Percentiles rank a stretch among this genome's conserved stretches.
Evolutionary conservation across 345 rosid species (phyloP).

Genomic region (Cardiospermum halicacabum): DNA sequence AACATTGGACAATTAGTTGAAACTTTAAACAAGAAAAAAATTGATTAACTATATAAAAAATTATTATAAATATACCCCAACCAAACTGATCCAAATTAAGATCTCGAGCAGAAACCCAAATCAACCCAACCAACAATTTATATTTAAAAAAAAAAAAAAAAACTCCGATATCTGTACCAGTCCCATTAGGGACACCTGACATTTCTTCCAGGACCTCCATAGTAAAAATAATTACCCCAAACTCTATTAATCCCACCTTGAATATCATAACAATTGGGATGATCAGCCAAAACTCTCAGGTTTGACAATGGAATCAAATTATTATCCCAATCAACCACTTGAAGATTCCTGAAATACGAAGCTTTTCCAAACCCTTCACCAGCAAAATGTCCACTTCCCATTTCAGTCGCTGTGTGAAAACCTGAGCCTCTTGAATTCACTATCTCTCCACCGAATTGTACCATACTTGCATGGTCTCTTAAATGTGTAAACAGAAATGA

Average conservation of each 20-base stretch:
- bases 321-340: conserved; percentile 94
- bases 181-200: conserved; percentile 62
- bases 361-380: conserved; percentile 95
- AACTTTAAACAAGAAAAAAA: conserved; percentile 11
- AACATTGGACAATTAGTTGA: conserved; percentile 34
- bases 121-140: conserved; percentile 33
- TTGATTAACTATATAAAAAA: conserved; percentile 25
- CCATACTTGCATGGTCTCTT: conserved; percentile 82
- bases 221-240: conserved; percentile 94
- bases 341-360: conserved; percentile 81
- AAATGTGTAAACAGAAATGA: conserved; percentile 74
- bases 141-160: conserved; percentile 1
- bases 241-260: conserved; percentile 74
- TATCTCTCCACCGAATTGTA: conserved; percentile 92
- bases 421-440: conserved; percentile 72
- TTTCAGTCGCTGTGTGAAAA: conserved; percentile 79
- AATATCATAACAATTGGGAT: conserved; percentile 82
- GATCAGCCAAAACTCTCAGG: conserved; percentile 73
- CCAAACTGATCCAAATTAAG: conserved; percentile 22
- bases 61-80: conserved; percentile 32
- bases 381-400: conserved; percentile 97
- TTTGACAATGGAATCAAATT: conserved; percentile 64
- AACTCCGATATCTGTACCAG: conserved; percentile 7
- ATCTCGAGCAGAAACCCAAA: conserved; percentile 34
- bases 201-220: conserved; percentile 96